Conservation (phyloP, 805 yeast genomes). For the Candida silvicultrix region DNA sequence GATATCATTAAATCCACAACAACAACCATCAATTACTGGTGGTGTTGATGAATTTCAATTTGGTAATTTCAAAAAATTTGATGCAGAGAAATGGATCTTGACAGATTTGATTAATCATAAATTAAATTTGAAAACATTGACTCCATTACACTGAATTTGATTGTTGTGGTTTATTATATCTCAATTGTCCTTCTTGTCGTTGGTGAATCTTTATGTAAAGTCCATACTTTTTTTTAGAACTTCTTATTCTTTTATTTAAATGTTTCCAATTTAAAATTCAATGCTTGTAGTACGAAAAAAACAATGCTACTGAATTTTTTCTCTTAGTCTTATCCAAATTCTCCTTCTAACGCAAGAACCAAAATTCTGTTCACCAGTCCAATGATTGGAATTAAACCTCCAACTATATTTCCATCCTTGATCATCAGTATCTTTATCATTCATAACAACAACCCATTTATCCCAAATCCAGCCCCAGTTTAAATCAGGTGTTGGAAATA, state of each 20-base stretch:
- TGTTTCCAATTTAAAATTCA: too few relatives aligned
- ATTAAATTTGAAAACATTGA: slow-evolving; percentile 6
- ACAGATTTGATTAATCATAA: slow-evolving; percentile 11
- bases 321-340: slow-evolving; percentile 46
- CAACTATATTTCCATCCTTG: slow-evolving; percentile 79
- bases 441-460: slow-evolving; percentile 70
- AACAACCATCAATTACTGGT: slow-evolving; percentile 1
- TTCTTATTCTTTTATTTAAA: not conserved
- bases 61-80: slow-evolving; percentile 16
- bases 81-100: slow-evolving; percentile 16
- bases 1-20: slow-evolving; percentile 32
- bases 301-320: too few relatives aligned
- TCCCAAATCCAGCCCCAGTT: slow-evolving; percentile 67
- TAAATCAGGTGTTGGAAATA: slow-evolving; percentile 44
- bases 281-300: too few relatives aligned
- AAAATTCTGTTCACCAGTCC: slow-evolving; percentile 59
- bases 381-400: slow-evolving; percentile 37
- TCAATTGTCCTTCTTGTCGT: too few relatives aligned
- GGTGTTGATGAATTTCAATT: too few relatives aligned
- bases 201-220: too few relatives aligned
- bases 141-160: not conserved
- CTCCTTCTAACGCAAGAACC: slow-evolving; percentile 64
- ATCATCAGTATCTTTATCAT: slow-evolving; percentile 58
- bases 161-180: too few relatives aligned
- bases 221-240: too few relatives aligned